These are phyloP conservation scores for Rickenella mellea DNA, from an alignment of 768 basidiomycete species.

Conservation along the genomic window DNA sequence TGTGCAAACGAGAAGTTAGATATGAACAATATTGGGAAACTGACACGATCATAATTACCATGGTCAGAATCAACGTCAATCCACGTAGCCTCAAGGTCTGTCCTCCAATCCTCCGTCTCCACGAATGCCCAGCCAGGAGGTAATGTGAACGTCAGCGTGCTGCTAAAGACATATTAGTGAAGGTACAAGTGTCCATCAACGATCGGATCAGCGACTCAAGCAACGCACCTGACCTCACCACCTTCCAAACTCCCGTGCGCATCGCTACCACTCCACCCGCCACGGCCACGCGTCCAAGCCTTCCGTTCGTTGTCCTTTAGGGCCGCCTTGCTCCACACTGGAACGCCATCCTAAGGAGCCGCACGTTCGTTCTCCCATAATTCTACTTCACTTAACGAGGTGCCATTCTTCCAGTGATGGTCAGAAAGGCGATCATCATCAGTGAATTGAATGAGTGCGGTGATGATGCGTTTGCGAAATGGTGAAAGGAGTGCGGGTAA, in stretches of 20 bases:
- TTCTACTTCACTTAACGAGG: slow-evolving; percentile 60
- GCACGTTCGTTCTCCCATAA: slow-evolving; percentile 78
- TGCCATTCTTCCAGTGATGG: slow-evolving; percentile 50
- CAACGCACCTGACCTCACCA: slow-evolving; percentile 74
- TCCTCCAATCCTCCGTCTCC: slow-evolving; percentile 69
- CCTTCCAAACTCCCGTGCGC: slow-evolving; percentile 34
- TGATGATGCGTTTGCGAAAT: slow-evolving; percentile 8
- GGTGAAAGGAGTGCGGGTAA: slow-evolving; percentile 20
- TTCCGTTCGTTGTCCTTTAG: slow-evolving; percentile 36
- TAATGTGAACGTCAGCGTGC: slow-evolving; percentile 75
- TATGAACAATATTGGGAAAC: slow-evolving; percentile 9
- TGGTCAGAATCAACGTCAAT: slow-evolving; percentile 27
- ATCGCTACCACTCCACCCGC: slow-evolving; percentile 58
- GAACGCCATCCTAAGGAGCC: slow-evolving; percentile 18
- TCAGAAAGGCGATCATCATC: slow-evolving; percentile 64
- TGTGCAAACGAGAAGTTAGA: not conserved
- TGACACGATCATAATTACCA: too few relatives aligned
- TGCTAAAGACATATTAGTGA: slow-evolving; percentile 33
- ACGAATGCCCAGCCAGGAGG: slow-evolving; percentile 67
- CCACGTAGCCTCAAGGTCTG: slow-evolving; percentile 55
- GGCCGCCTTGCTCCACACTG: slow-evolving; percentile 27
- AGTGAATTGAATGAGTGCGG: slow-evolving; percentile 24
- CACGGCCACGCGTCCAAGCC: slow-evolving; percentile 63
- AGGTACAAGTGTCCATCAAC: too few relatives aligned
- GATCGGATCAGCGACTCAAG: too few relatives aligned